Conservation (phyloP, 805 yeast genomes). For the Yarrowia sp. region DNA sequence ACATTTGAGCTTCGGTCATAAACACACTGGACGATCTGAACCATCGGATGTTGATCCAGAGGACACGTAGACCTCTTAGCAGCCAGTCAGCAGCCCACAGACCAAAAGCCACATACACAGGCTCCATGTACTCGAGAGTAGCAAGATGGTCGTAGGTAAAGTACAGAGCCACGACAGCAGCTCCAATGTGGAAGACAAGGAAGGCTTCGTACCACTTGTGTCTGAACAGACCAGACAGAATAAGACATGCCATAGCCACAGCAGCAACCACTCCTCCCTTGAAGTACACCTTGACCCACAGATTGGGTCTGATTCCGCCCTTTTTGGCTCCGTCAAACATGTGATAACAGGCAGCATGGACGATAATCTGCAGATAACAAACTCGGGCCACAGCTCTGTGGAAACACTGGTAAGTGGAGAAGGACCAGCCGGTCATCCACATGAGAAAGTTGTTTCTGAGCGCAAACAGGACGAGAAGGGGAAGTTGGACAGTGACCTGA, state of each 20-base stretch:
- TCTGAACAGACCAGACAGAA: slow-evolving; percentile 49
- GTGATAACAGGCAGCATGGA: slow-evolving; percentile 53
- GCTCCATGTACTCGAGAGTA: slow-evolving; percentile 53
- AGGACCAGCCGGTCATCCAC: slow-evolving; percentile 58
- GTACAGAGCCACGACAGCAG: slow-evolving; percentile 54
- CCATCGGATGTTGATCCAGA: slow-evolving; percentile 34
- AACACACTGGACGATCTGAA: neutral
- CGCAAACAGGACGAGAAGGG: slow-evolving; percentile 55
- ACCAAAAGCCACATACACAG: slow-evolving; percentile 52
- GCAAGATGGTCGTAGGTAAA: slow-evolving; percentile 56
- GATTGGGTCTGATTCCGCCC: neutral
- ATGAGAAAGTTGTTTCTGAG: slow-evolving; percentile 61
- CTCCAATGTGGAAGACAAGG: slow-evolving; percentile 50
- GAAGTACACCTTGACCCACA: slow-evolving; percentile 31
- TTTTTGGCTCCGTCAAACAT: slow-evolving; percentile 36
- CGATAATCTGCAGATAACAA: slow-evolving; percentile 42
- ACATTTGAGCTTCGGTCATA: slow-evolving; percentile 39
- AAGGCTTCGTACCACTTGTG: slow-evolving; percentile 56
- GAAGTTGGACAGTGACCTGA: slow-evolving; percentile 46
- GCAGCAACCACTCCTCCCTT: slow-evolving; percentile 40
- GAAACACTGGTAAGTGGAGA: slow-evolving; percentile 51
- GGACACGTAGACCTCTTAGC: slow-evolving; percentile 51
- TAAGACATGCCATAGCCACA: slow-evolving; percentile 40
- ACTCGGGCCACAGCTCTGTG: slow-evolving; percentile 58
- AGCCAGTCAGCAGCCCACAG: slow-evolving; percentile 68